Conservation (phyloP, 1,139 yeast species). For the Geotrichum carabidarum region DNA sequence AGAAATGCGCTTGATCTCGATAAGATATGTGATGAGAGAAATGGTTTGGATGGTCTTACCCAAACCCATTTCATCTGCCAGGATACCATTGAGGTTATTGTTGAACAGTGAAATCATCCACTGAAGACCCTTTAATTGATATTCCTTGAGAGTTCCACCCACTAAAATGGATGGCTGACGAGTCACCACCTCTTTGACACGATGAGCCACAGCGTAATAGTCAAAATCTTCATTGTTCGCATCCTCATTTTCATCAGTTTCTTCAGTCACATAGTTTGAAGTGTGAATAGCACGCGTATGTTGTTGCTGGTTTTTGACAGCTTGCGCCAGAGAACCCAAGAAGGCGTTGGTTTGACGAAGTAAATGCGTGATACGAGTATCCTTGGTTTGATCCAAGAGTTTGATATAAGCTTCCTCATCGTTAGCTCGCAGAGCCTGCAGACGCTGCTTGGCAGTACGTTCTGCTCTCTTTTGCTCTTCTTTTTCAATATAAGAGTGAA, state of each 20-base stretch:
- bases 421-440: constrained; percentile 91
- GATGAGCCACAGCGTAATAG: constrained; percentile 92
- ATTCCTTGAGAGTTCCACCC: constrained; percentile 90
- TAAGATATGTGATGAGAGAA: constrained; percentile 66
- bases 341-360: constrained; percentile 85
- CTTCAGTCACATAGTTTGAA: constrained; percentile 26
- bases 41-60: constrained; percentile 87
- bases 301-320: constrained; percentile 81
- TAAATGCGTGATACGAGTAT: constrained; percentile 93
- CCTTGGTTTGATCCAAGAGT: constrained; percentile 92
- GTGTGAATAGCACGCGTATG: constrained; percentile 24
- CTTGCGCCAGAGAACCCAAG: constrained; percentile 84
- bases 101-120: constrained; percentile 97
- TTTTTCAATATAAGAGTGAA: constrained; percentile 71
- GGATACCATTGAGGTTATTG: constrained; percentile 87
- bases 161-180: constrained; percentile 83
- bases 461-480: constrained; percentile 87
- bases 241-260: constrained; percentile 29
- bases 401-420: constrained; percentile 97
- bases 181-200: constrained; percentile 70
- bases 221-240: constrained; percentile 62
- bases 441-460: constrained; percentile 92
- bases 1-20: constrained; percentile 57
- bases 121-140: constrained; percentile 87
- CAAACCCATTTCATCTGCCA: constrained; percentile 92